These are phyloP conservation scores for Tagetes patula DNA, from an alignment of 129 eudicot genomes.

Conservation along the genomic window DNA sequence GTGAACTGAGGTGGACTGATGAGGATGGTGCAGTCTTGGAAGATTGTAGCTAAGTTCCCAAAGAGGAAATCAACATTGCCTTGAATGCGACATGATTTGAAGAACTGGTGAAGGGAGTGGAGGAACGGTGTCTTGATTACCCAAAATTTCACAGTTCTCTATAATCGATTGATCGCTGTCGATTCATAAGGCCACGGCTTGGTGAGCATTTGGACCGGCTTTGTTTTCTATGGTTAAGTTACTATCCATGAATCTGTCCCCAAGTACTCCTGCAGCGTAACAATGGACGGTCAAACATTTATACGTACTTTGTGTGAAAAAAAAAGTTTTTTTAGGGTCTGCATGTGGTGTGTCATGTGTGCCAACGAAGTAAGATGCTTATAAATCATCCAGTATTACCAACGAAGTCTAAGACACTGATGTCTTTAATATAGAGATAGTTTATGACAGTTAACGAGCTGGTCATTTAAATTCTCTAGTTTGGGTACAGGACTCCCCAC, in stretches of 20 bases:
- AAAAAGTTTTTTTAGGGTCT: too few relatives aligned
- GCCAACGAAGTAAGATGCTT: too few relatives aligned
- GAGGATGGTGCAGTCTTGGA: conserved; percentile 37
- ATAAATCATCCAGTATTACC: too few relatives aligned
- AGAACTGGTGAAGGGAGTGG: conserved; percentile 39
- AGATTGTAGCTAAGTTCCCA: conserved; percentile 42
- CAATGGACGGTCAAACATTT: background rate
- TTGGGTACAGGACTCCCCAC: too few relatives aligned
- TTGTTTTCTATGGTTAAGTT: conserved; percentile 52
- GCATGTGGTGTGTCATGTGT: too few relatives aligned
- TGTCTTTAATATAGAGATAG: too few relatives aligned
- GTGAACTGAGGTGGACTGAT: conserved; percentile 38
- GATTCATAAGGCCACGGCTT: conserved; percentile 43
- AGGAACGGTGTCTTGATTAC: conserved; percentile 45
- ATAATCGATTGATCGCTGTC: conserved; percentile 36
- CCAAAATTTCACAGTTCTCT: conserved; percentile 34
- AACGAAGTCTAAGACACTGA: too few relatives aligned
- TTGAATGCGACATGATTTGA: conserved; percentile 34
- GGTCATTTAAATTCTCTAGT: too few relatives aligned
- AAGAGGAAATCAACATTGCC: conserved; percentile 50
- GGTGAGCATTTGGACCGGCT: conserved; percentile 35
- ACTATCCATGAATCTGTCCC: conserved; percentile 57
- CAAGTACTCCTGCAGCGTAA: conserved; percentile 44
- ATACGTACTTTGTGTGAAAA: too few relatives aligned
- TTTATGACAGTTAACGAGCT: too few relatives aligned